Evolutionary conservation across 208 protist species (phyloP).

Genomic region (Leishmania gerbilli): DNA sequence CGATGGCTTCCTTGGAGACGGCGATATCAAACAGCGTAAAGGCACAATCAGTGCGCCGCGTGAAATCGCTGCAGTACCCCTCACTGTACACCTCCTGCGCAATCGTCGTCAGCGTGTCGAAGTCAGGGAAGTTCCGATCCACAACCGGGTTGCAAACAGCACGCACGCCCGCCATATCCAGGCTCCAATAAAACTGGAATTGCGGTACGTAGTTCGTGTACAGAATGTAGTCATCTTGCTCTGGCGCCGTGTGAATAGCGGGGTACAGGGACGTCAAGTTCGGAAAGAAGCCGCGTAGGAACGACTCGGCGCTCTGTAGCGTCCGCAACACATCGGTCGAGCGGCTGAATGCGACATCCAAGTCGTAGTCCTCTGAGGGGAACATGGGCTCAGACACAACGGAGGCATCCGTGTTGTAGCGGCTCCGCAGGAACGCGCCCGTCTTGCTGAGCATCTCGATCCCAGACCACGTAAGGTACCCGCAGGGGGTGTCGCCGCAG

Average conservation of each 20-base stretch:
- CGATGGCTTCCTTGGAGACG: conserved; percentile 5
- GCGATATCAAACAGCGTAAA: conserved; percentile 26
- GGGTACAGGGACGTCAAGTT: conserved; percentile 25
- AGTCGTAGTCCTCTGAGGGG: conserved; percentile 36
- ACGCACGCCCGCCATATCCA: conserved; percentile 6
- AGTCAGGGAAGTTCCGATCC: conserved; percentile 20
- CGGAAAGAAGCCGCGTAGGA: conserved; percentile 43
- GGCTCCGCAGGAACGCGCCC: conserved; percentile 38
- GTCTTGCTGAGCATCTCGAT: conserved; percentile 37
- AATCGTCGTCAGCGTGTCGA: conserved; percentile 15
- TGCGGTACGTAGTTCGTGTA: conserved; percentile 18
- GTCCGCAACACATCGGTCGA: conserved; percentile 56
- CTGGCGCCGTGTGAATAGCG: conserved; percentile 26
- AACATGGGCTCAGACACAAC: conserved; percentile 36
- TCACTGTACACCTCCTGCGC: conserved; percentile 24
- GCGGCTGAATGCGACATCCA: conserved; percentile 44
- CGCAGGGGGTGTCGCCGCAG: conserved; percentile 46
- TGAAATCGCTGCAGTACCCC: conserved; percentile 20
- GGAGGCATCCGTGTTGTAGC: conserved; percentile 38
- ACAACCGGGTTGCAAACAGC: conserved; percentile 16
- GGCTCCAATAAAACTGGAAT: conserved; percentile 16
- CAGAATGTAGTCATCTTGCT: conserved; percentile 24
- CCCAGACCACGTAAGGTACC: conserved; percentile 39
- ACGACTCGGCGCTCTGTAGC: conserved; percentile 46
- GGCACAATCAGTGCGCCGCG: conserved; percentile 17